Conservation (phyloP, 106 monocot genomes). For the Agapanthus africanus region DNA sequence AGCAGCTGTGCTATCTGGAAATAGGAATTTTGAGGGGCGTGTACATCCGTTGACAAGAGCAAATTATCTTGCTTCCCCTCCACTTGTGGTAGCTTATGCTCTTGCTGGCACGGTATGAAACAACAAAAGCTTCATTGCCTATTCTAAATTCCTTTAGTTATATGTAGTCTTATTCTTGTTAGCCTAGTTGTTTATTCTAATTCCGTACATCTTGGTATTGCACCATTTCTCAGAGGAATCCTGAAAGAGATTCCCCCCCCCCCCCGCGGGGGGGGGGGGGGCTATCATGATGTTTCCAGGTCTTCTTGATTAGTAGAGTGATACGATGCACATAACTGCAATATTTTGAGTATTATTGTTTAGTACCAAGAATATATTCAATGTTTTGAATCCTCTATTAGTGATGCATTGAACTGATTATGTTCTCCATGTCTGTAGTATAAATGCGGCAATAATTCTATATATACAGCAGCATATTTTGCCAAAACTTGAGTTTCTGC, state of each 20-base stretch:
- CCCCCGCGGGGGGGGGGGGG: too few relatives aligned
- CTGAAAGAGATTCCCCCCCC: background rate
- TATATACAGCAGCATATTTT: background rate
- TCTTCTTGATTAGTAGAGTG: background rate
- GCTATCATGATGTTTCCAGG: background rate
- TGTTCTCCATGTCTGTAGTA: background rate
- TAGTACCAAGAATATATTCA: background rate
- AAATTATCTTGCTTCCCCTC: slow-evolving; percentile 94
- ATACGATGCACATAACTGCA: background rate
- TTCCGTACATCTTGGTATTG: background rate
- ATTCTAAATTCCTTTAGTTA: background rate
- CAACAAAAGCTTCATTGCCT: background rate
- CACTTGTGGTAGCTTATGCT: slow-evolving; percentile 91
- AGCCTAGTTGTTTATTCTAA: background rate
- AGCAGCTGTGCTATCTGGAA: slow-evolving; percentile 87
- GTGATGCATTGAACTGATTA: background rate
- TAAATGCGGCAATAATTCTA: background rate
- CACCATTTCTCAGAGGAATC: background rate
- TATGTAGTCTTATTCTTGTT: background rate
- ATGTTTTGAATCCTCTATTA: background rate
- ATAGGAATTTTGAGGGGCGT: slow-evolving; percentile 93
- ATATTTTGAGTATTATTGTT: background rate
- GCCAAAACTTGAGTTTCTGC: too few relatives aligned
- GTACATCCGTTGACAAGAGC: slow-evolving; percentile 88
- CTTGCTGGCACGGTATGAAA: slow-evolving; percentile 85